phyloP scores from a whole-genome alignment of 331 rosid species.

The Stylosanthes scabra region DNA sequence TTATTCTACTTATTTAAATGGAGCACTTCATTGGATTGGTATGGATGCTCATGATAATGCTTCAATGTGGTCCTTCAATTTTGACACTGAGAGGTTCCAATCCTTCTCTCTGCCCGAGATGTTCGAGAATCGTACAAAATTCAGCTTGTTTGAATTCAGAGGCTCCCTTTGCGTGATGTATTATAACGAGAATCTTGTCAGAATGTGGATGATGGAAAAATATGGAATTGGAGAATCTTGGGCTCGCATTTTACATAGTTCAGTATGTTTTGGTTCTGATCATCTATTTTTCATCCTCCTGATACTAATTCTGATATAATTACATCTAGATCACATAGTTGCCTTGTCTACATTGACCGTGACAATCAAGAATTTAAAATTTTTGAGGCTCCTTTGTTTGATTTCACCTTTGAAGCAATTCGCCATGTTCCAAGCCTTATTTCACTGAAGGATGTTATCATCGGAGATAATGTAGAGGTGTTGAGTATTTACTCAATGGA shows the following conservation, averaged over 20 bases:
- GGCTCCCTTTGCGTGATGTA: not conserved
- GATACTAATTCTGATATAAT: not conserved
- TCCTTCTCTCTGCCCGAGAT: not conserved
- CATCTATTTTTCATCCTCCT: not conserved
- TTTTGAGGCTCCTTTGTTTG: not conserved
- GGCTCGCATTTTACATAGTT: slow-evolving; percentile 4
- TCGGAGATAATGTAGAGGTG: slow-evolving; percentile 31
- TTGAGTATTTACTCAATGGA: slow-evolving; percentile 28
- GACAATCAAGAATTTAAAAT: not conserved
- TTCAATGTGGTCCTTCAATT: slow-evolving; percentile 27
- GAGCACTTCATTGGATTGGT: slow-evolving; percentile 43
- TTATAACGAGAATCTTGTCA: too few relatives aligned
- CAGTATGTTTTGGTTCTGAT: too few relatives aligned
- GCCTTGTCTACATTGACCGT: not conserved
- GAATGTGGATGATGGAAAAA: slow-evolving; percentile 35
- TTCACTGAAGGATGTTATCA: slow-evolving; percentile 22
- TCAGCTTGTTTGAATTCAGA: too few relatives aligned
- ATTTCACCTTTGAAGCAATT: not conserved
- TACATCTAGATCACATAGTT: not conserved
- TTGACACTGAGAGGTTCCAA: slow-evolving; percentile 37
- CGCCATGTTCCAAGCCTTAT: slow-evolving; percentile 38
- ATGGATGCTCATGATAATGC: accelerated
- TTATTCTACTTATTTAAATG: slow-evolving; percentile 31
- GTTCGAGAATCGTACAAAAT: too few relatives aligned
- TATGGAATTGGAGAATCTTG: slow-evolving; percentile 37